phyloP scores from a whole-genome alignment of 768 basidiomycete genomes.

The Candolleomyces aberdarensis region DNA sequence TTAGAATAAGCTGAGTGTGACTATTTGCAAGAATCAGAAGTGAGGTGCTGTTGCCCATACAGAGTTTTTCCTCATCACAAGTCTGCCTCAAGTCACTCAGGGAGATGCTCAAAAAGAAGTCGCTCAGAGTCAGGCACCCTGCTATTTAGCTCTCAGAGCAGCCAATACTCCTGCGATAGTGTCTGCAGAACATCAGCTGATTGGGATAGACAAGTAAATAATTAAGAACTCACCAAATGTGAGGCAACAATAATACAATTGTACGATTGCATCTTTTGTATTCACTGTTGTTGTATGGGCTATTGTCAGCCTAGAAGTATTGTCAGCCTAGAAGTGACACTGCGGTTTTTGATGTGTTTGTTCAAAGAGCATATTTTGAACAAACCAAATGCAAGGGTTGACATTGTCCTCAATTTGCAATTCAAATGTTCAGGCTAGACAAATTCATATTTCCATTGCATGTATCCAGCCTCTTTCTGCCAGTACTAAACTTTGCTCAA shows the following conservation, averaged over 20 bases:
- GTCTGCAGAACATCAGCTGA: background rate
- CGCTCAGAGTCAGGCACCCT: background rate
- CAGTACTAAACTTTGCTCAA: no score
- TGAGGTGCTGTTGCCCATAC: background rate
- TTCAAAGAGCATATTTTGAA: no score
- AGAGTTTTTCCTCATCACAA: background rate
- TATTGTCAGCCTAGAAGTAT: slow-evolving; percentile 17
- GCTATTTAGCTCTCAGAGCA: background rate
- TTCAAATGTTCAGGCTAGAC: no score
- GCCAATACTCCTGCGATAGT: background rate
- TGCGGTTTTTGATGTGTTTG: no score
- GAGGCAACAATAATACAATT: slow-evolving; percentile 18
- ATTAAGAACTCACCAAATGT: slow-evolving; percentile 19
- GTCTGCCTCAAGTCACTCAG: background rate
- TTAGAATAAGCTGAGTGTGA: slow-evolving; percentile 15
- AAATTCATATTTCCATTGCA: no score
- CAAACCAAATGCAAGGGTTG: no score
- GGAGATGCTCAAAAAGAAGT: background rate
- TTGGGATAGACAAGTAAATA: background rate
- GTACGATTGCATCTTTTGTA: slow-evolving; percentile 5
- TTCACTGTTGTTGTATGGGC: slow-evolving; percentile 12
- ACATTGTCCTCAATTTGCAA: no score
- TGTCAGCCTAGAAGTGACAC: no score
- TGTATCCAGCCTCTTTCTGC: no score
- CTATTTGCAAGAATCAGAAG: background rate